Evolutionary conservation across 192 early-diverging fungal species (phyloP).

Genomic region (Coemansia sp.): DNA sequence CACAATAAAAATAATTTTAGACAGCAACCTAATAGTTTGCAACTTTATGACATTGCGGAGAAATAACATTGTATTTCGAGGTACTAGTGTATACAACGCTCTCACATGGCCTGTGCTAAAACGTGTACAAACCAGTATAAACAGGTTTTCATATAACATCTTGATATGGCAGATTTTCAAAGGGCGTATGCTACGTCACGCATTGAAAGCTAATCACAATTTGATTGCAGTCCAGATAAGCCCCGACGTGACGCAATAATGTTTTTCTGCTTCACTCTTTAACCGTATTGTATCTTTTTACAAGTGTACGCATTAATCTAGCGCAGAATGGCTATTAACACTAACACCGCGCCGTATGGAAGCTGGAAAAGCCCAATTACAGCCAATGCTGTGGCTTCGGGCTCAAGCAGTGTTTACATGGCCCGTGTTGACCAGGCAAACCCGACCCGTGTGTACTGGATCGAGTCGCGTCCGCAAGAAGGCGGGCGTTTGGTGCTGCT

Average conservation of each 20-base stretch:
- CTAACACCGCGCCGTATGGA: conserved; percentile 29
- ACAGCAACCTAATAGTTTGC: no score
- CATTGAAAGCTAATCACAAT: background rate
- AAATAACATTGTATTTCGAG: no score
- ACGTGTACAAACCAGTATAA: background rate
- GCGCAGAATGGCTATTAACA: background rate
- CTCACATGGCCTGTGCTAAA: background rate
- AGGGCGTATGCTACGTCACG: background rate
- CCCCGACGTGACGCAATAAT: background rate
- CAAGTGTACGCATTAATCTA: no score
- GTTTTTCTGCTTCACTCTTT: background rate
- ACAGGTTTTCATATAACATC: background rate
- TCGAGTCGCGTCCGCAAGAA: conserved; percentile 44
- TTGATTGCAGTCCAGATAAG: background rate
- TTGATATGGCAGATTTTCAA: background rate
- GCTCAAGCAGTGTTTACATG: conserved; percentile 17
- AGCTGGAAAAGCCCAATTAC: conserved; percentile 49
- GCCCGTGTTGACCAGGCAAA: conserved; percentile 30
- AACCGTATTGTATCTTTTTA: background rate
- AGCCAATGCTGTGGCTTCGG: conserved; percentile 26
- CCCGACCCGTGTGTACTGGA: conserved; percentile 44
- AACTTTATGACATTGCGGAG: no score
- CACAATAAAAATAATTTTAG: no score
- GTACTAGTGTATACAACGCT: background rate
- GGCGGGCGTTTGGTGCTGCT: conserved; percentile 39